These are phyloP conservation scores for Chaetomium fimeti DNA, from an alignment of 495 filamentous ascomycete genomes.

Conservation along the genomic window DNA sequence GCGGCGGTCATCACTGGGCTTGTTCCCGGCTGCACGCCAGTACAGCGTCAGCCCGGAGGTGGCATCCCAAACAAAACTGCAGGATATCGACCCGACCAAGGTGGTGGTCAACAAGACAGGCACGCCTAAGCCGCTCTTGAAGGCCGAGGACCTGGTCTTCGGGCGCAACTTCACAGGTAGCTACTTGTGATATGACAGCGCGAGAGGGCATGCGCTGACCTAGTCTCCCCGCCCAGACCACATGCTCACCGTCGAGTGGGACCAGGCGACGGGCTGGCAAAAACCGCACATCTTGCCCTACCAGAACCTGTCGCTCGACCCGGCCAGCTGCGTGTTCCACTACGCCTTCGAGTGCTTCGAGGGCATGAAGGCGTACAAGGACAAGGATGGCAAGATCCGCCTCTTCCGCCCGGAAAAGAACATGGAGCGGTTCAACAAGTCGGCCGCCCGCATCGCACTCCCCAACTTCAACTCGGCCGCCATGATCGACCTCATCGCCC, in stretches of 20 bases:
- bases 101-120: constrained; percentile 70
- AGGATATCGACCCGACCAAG: constrained; percentile 70
- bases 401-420: constrained; percentile 96
- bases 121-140: constrained; percentile 68
- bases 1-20: constrained; percentile 30
- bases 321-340: constrained; percentile 95
- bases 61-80: constrained; percentile 50
- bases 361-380: constrained; percentile 98
- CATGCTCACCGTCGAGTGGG: constrained; percentile 97
- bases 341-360: constrained; percentile 98
- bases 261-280: constrained; percentile 70
- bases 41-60: constrained; percentile 61
- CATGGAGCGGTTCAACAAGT: constrained; percentile 90
- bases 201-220: constrained; percentile 4
- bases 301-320: constrained; percentile 94
- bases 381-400: constrained; percentile 67
- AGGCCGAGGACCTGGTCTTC: constrained; percentile 80
- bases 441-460: constrained; percentile 83
- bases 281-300: constrained; percentile 81
- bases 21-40: constrained; percentile 37
- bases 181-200: neutral
- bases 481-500: constrained; percentile 74
- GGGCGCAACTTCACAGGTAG: constrained; percentile 83
- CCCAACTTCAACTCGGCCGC: constrained; percentile 72
- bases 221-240: constrained; percentile 65